Conservation (phyloP, 305 asterid species). For the Ajuga reptans region DNA sequence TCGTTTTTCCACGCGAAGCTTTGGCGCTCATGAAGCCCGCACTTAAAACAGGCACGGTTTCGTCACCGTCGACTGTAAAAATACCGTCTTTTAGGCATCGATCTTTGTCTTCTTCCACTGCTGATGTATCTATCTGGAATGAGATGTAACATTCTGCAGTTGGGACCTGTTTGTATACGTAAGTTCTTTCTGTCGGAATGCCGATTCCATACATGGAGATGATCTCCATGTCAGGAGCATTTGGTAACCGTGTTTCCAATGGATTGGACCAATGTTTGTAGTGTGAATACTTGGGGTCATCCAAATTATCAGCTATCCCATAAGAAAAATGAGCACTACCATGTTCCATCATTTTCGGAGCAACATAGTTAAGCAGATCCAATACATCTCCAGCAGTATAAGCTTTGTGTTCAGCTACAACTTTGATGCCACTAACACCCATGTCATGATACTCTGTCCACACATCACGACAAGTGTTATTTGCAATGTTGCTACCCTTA, state of each 20-base stretch:
- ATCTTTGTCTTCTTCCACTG: constrained; percentile 35
- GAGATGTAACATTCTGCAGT: constrained; percentile 72
- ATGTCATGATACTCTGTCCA: constrained; percentile 92
- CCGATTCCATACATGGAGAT: constrained; percentile 78
- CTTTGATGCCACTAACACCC: constrained; percentile 70
- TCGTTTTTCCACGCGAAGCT: constrained; percentile 84
- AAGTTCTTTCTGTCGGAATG: constrained; percentile 76
- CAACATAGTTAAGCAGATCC: constrained; percentile 67
- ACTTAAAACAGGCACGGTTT: constrained; percentile 70
- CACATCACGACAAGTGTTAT: constrained; percentile 64
- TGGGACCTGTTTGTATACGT: constrained; percentile 50
- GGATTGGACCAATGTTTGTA: constrained; percentile 92
- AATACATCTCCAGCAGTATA: constrained; percentile 65
- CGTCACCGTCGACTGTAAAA: constrained; percentile 64
- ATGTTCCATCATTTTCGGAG: constrained; percentile 86
- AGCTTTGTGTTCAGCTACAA: constrained; percentile 70
- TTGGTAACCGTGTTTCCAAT: constrained; percentile 74
- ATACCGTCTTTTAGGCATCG: constrained; percentile 63
- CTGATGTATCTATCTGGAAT: constrained; percentile 70
- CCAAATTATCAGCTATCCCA: constrained; percentile 83
- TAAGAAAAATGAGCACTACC: constrained; percentile 79
- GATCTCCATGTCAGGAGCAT: constrained; percentile 87
- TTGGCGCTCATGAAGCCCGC: constrained; percentile 80
- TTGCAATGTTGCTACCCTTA: constrained; percentile 59
- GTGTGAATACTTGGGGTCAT: constrained; percentile 65